phyloP scores from a whole-genome alignment of 1,139 yeast species.

The Saccharomyces uvarum region DNA sequence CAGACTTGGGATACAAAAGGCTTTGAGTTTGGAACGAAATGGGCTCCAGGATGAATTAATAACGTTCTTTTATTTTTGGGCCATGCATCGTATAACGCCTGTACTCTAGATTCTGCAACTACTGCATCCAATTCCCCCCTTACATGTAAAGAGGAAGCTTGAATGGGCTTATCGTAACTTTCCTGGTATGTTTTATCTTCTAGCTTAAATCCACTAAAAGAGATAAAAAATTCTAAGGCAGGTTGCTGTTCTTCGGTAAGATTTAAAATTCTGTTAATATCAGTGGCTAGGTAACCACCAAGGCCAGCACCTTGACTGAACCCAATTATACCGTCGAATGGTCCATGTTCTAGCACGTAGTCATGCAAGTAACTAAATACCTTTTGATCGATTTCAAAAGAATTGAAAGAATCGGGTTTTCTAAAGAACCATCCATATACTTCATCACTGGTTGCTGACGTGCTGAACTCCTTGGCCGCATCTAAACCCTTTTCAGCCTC shows the following conservation, averaged over 20 bases:
- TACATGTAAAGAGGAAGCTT: slow-evolving; percentile 62
- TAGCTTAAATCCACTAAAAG: slow-evolving; percentile 71
- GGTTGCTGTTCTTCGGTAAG: slow-evolving; percentile 32
- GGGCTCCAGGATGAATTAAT: slow-evolving; percentile 78
- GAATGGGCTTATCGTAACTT: slow-evolving; percentile 37
- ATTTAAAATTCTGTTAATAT: slow-evolving; percentile 32
- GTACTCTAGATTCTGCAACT: slow-evolving; percentile 62
- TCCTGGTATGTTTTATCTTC: slow-evolving; percentile 45
- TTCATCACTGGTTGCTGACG: slow-evolving; percentile 11
- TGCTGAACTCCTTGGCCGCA: slow-evolving; percentile 12
- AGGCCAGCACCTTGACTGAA: slow-evolving; percentile 92
- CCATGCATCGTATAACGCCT: slow-evolving; percentile 49
- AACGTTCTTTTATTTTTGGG: slow-evolving; percentile 41
- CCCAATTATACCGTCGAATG: slow-evolving; percentile 82
- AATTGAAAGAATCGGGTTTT: slow-evolving; percentile 9
- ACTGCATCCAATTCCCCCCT: slow-evolving; percentile 84
- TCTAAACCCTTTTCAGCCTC: slow-evolving; percentile 5
- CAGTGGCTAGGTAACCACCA: slow-evolving; percentile 47
- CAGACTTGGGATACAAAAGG: slow-evolving; percentile 50
- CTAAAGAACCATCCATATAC: slow-evolving; percentile 30
- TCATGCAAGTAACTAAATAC: slow-evolving; percentile 22
- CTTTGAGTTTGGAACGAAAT: slow-evolving; percentile 75
- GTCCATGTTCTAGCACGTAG: slow-evolving; percentile 48
- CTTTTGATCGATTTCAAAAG: slow-evolving; percentile 18
- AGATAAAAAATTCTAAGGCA: slow-evolving; percentile 57